Base-by-base conservation (phyloP, 805 yeast genomes). In the Teunomyces atbi region DNA sequence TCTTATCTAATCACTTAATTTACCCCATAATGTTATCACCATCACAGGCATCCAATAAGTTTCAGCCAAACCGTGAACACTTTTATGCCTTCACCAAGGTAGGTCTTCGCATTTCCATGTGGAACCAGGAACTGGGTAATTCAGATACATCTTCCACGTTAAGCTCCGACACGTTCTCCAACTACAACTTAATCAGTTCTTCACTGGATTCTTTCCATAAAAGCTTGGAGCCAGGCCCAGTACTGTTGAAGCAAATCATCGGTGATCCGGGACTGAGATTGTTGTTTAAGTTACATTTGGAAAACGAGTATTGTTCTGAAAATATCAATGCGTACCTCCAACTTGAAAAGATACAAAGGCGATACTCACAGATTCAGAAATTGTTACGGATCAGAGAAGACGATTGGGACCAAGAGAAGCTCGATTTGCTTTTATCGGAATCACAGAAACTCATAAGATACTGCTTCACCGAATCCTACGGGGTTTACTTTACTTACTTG, bases 201-300 rank as follows among this genome's bases (percentile, higher is more conserved):
- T 39, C 42, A 2, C 33, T 27, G 42, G 33, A 39, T 10, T 39
- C 26, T 12, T 11, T 27, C 15, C 35, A 36, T 8, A 27, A 29
- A 15, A 4, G 11, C 26, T 11, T 29, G 7, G 32, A 45, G 16
- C 23, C n/a, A 13, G 16, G 27, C 11, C 23, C 26, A 13, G 20
- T 34, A 27, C 13, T 26, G 27, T 57, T 79, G 18, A 64, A 69
- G 27, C 73, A 73, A 6, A 71, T 84, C 3, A 58, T 89, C 7
- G 64, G 66, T 7, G 96, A 89, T 60, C 95, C 96, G 0, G 96
- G 94, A 0, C 67, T 84, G 69, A 72, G 85, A 45, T 81, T 79
- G 45, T 62, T 88, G 7, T 87, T 89, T 63, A 73, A 81, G 50
- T 68, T 70, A n/a, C 89, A 86, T 59, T 61, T 89, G 43, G 80